These are phyloP conservation scores for Thalassia testudinum DNA, from an alignment of 116 monocot species.

Conservation along the genomic window DNA sequence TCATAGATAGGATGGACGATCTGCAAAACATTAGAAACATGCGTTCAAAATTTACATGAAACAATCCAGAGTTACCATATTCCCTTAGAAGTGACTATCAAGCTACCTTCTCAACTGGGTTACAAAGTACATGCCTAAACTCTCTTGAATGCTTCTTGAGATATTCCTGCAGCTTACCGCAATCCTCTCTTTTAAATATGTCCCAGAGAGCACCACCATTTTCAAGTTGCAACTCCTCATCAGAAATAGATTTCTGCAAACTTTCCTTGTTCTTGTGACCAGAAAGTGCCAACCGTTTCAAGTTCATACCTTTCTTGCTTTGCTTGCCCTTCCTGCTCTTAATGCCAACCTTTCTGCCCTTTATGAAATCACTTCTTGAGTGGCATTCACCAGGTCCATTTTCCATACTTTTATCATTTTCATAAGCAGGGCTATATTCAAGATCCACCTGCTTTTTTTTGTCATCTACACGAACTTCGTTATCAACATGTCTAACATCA, in stretches of 20 bases:
- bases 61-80: background rate
- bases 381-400: background rate
- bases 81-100: background rate
- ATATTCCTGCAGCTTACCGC: constrained; percentile 48
- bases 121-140: constrained; percentile 52
- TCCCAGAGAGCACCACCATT: constrained; percentile 84
- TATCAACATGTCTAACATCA: no score
- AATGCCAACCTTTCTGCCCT: background rate
- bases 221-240: background rate
- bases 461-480: no score
- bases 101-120: constrained; percentile 50
- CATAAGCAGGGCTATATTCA: background rate
- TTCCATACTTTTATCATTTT: background rate
- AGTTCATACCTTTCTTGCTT: no score
- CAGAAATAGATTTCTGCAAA: background rate
- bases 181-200: constrained; percentile 83
- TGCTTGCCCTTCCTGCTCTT: background rate
- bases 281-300: background rate
- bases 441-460: background rate
- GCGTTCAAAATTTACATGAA: background rate
- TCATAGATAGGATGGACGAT: constrained; percentile 78
- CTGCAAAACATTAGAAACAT: constrained; percentile 11
- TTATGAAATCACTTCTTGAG: background rate
- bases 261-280: background rate
- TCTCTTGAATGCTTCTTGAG: constrained; percentile 52